Percentiles rank a stretch among this genome's conserved stretches.
These are phyloP conservation scores for Pestalotiopsis sp. DNA, from an alignment of 2,329 filamentous ascomycete genomes.

Conservation along the genomic window DNA sequence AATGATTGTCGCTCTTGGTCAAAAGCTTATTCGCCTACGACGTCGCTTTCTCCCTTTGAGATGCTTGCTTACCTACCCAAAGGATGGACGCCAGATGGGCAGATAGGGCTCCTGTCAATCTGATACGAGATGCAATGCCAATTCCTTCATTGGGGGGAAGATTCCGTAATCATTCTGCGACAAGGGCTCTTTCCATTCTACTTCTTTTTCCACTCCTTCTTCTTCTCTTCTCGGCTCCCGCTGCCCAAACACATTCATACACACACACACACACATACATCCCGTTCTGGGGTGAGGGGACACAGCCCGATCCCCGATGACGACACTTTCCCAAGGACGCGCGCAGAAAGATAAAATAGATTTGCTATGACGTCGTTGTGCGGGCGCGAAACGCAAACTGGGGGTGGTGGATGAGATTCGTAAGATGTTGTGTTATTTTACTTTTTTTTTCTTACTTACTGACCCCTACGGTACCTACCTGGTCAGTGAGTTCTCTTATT, in stretches of 20 bases:
- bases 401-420: not conserved
- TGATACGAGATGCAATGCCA: not conserved
- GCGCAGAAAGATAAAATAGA: not conserved
- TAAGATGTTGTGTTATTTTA: not conserved
- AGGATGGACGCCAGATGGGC: not conserved
- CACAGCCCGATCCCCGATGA: conserved; percentile 6
- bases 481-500: not conserved
- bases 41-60: not conserved
- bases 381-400: not conserved
- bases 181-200: not conserved
- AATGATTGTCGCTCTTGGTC: conserved; percentile 7
- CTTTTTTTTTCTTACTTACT: not conserved
- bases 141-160: not conserved
- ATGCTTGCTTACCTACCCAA: not conserved
- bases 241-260: not conserved
- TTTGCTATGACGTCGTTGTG: conserved; percentile 5
- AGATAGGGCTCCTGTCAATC: not conserved
- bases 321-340: not conserved
- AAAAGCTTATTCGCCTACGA: not conserved
- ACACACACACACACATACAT: not conserved
- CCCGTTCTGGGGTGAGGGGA: not conserved
- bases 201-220: not conserved
- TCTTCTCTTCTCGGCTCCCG: not conserved
- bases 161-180: not conserved
- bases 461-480: too few relatives aligned